Percentiles rank a stretch among this genome's conserved stretches.
These are phyloP conservation scores for Geotrichum macrosporum DNA, from an alignment of 1,139 yeast genomes.

Conservation along the genomic window DNA sequence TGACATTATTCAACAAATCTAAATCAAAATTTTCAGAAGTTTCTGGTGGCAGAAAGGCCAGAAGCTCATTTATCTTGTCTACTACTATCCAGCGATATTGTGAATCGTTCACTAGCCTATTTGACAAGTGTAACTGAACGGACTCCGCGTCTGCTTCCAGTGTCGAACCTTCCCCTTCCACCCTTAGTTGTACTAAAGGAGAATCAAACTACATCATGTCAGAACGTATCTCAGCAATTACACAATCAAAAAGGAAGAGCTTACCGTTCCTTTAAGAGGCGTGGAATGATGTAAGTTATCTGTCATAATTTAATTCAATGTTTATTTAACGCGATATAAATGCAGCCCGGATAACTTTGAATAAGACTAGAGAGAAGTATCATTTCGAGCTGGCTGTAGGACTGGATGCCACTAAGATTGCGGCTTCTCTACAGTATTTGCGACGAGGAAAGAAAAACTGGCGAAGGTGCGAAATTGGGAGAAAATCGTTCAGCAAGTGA, in stretches of 20 bases:
- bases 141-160: too few relatives aligned
- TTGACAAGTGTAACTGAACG: too few relatives aligned
- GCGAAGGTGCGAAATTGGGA: too few relatives aligned
- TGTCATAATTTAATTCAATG: too few relatives aligned
- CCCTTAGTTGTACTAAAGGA: background rate
- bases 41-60: background rate
- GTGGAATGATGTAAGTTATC: background rate
- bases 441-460: too few relatives aligned
- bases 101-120: background rate
- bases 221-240: background rate
- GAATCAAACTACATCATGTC: slow-evolving; percentile 3
- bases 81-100: background rate
- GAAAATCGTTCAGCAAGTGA: too few relatives aligned
- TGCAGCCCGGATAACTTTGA: background rate
- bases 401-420: too few relatives aligned
- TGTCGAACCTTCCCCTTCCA: background rate
- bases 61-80: background rate
- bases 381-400: background rate
- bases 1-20: background rate
- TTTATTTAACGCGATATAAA: too few relatives aligned
- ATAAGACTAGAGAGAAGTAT: background rate
- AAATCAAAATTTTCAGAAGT: background rate
- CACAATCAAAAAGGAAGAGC: too few relatives aligned
- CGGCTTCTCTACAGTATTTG: too few relatives aligned
- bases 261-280: too few relatives aligned